phyloP scores from a whole-genome alignment of 345 rosid genomes.

The Theobroma cacao region DNA sequence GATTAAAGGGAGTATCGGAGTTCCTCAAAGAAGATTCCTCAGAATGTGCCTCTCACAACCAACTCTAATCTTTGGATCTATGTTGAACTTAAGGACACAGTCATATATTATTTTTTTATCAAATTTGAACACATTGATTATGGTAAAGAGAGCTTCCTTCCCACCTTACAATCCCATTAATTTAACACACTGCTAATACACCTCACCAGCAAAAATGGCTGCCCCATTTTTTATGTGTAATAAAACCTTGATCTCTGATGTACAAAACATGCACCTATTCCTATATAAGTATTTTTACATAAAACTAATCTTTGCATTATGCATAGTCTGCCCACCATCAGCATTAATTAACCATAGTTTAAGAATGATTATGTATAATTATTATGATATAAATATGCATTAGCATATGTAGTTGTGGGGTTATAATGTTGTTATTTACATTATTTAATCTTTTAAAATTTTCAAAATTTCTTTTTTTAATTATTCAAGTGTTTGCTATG shows the following conservation, averaged over 20 bases:
- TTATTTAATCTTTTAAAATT: background rate
- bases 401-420: background rate
- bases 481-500: background rate
- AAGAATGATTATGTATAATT: background rate
- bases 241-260: background rate
- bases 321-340: background rate
- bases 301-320: background rate
- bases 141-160: background rate
- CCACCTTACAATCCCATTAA: background rate
- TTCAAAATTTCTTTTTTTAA: too few relatives aligned
- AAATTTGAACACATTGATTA: background rate
- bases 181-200: background rate
- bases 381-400: background rate
- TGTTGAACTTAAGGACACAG: background rate
- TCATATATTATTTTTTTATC: background rate
- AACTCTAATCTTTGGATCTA: background rate
- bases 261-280: background rate
- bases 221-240: background rate
- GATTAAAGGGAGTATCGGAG: background rate
- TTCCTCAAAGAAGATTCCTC: slow-evolving; percentile 22
- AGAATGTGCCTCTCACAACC: slow-evolving; percentile 15
- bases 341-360: too few relatives aligned
- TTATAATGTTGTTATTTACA: too few relatives aligned
- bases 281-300: background rate
- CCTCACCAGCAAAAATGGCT: background rate